Conservation (phyloP, 2,329 filamentous ascomycete species). For the Fusarium concolor region DNA sequence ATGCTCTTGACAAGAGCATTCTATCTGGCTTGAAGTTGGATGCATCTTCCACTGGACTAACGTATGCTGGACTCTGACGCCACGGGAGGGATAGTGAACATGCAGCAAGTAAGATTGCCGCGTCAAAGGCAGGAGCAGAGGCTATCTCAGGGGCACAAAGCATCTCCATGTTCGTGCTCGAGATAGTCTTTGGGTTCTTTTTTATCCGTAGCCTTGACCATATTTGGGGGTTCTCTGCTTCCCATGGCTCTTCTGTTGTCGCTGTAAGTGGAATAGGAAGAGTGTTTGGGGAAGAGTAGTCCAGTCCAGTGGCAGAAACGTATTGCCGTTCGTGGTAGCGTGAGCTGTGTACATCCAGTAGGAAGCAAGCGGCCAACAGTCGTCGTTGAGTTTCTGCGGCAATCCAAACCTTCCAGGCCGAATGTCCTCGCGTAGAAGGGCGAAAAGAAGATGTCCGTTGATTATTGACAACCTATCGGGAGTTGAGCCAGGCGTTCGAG, state of each 20-base stretch:
- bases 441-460: slow-evolving; percentile 46
- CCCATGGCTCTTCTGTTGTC: slow-evolving; percentile 61
- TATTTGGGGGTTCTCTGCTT: slow-evolving; percentile 56
- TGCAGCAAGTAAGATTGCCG: slow-evolving; percentile 54
- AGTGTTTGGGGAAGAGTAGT: slow-evolving; percentile 51
- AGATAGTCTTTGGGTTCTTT: slow-evolving; percentile 42
- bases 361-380: slow-evolving; percentile 67
- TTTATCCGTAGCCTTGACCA: slow-evolving; percentile 58
- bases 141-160: slow-evolving; percentile 54
- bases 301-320: slow-evolving; percentile 50
- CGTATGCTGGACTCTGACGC: slow-evolving; percentile 46
- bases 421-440: slow-evolving; percentile 41
- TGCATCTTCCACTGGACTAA: slow-evolving; percentile 43
- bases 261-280: slow-evolving; percentile 61
- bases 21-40: slow-evolving; percentile 40
- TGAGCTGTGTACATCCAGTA: slow-evolving; percentile 67
- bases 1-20: slow-evolving; percentile 54
- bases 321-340: slow-evolving; percentile 65
- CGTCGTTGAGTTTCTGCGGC: slow-evolving; percentile 64
- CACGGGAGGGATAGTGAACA: slow-evolving; percentile 54
- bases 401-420: slow-evolving; percentile 65
- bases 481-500: slow-evolving; percentile 44
- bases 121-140: slow-evolving; percentile 54
- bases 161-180: slow-evolving; percentile 48
- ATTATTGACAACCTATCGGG: slow-evolving; percentile 55